These are phyloP conservation scores for Fusarium sp. DNA, from an alignment of 2,329 filamentous ascomycete species.

Conservation along the genomic window DNA sequence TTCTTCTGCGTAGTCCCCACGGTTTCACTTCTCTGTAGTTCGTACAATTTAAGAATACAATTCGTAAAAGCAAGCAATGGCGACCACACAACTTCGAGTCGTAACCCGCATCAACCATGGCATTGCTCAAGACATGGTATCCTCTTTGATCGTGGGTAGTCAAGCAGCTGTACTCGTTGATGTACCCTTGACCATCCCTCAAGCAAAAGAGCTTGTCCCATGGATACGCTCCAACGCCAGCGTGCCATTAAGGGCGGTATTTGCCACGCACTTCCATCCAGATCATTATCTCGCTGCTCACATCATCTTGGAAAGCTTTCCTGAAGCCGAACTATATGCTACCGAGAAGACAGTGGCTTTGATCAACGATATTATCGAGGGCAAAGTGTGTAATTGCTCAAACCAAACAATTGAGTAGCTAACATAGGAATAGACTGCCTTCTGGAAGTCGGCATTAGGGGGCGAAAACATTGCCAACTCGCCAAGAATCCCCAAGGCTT, in stretches of 20 bases:
- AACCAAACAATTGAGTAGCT: neutral
- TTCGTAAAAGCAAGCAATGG: fast-evolving
- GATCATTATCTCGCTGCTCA: neutral
- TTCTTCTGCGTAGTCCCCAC: neutral
- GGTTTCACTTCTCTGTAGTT: neutral
- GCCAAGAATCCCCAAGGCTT: neutral
- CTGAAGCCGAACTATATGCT: neutral
- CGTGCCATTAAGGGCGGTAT: neutral
- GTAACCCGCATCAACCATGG: neutral
- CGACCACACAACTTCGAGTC: neutral
- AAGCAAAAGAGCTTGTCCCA: neutral
- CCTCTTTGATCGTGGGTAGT: neutral
- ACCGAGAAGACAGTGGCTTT: neutral
- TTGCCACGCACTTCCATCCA: neutral
- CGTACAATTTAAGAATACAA: fast-evolving
- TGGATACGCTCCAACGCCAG: neutral
- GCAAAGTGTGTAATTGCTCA: neutral
- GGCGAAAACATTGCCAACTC: neutral
- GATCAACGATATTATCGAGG: neutral
- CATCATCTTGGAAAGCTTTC: neutral
- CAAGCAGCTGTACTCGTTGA: neutral
- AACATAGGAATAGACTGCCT: neutral
- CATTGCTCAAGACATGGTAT: neutral
- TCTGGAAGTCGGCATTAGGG: neutral
- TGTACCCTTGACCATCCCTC: neutral